Conservation (phyloP, 2,329 filamentous ascomycete species). For the Leptographium flavum region DNA sequence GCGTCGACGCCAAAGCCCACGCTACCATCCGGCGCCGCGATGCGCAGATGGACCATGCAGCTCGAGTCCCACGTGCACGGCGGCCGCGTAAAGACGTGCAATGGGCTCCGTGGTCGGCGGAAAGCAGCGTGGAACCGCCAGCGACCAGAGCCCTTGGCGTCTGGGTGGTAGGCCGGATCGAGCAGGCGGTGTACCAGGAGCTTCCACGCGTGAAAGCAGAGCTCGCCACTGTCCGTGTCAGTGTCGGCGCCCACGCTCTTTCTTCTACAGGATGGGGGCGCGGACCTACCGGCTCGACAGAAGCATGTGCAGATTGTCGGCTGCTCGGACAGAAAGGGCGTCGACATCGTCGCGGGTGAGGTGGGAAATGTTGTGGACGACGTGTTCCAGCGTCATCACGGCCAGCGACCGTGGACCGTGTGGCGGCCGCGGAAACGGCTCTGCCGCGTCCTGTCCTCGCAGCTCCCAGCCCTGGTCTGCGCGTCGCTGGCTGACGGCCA, state of each 20-base stretch:
- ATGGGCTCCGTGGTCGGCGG: neutral
- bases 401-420: slow-evolving; percentile 5
- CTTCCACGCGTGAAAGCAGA: slow-evolving; percentile 5
- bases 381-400: slow-evolving; percentile 4
- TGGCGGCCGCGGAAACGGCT: neutral
- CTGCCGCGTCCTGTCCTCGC: neutral
- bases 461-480: neutral
- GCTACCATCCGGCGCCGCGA: slow-evolving; percentile 5
- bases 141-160: neutral
- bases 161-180: neutral
- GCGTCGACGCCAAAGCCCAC: slow-evolving; percentile 18
- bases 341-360: slow-evolving; percentile 1
- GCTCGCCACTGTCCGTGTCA: neutral
- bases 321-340: neutral
- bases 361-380: neutral
- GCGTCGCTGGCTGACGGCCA: neutral
- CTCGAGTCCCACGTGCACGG: slow-evolving; percentile 9
- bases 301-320: neutral
- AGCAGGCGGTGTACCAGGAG: neutral
- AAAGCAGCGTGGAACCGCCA: neutral
- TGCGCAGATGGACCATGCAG: slow-evolving; percentile 17
- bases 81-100: slow-evolving; percentile 2
- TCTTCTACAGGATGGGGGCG: too few species aligned
- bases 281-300: neutral
- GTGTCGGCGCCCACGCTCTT: too few species aligned